Conservation (phyloP, 352 stramenopile species). For the Phytophthora vignae region DNA sequence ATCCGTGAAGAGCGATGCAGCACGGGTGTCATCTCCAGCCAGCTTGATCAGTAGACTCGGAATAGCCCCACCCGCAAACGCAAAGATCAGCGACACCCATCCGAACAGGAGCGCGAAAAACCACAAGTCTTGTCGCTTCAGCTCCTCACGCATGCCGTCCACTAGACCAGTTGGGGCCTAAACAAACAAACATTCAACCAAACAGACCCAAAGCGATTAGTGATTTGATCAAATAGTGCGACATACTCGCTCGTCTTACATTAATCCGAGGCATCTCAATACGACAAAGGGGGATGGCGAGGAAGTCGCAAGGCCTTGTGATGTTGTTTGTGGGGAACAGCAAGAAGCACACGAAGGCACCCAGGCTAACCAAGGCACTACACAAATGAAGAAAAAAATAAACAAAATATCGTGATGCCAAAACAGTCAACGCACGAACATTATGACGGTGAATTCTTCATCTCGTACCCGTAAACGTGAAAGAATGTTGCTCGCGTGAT, state of each 20-base stretch:
- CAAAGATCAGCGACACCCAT: constrained; percentile 86
- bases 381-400: constrained; percentile 1
- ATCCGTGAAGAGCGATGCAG: constrained; percentile 66
- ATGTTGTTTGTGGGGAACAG: constrained; percentile 84
- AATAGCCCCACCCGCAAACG: constrained; percentile 78
- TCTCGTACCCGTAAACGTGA: constrained; percentile 58
- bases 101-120: constrained; percentile 84
- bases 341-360: constrained; percentile 61
- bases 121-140: constrained; percentile 70
- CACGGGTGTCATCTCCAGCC: constrained; percentile 34
- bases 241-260: constrained; percentile 30
- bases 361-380: constrained; percentile 57
- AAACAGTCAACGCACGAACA: not conserved
- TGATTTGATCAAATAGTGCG: not conserved
- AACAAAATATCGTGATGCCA: not conserved
- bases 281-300: constrained; percentile 60
- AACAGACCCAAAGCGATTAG: not conserved
- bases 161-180: constrained; percentile 70
- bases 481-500: constrained; percentile 68
- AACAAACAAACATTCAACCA: not conserved
- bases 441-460: not conserved
- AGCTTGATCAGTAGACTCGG: constrained; percentile 67
- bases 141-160: constrained; percentile 62
- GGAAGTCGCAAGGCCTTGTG: constrained; percentile 44
- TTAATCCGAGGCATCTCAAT: constrained; percentile 64